A percentile compares a stretch with the other conserved stretches of the same genome.
Conservation (phyloP, 352 stramenopile genomes). For the Pythium biforme region DNA sequence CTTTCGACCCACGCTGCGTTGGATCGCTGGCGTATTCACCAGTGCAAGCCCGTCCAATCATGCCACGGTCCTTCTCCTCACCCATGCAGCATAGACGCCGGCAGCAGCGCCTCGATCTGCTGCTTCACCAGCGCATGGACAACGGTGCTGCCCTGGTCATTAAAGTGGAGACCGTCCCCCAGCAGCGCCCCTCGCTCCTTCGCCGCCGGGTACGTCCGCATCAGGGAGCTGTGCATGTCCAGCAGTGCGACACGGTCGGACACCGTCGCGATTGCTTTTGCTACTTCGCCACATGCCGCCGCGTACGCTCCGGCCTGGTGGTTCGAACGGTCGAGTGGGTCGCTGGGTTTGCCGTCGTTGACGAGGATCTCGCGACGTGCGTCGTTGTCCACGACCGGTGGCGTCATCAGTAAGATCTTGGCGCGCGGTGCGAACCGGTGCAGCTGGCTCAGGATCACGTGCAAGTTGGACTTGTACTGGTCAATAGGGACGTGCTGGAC, state of each 20-base stretch:
- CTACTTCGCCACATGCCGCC: neutral
- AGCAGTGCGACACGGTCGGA: neutral
- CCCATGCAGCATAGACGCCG: neutral
- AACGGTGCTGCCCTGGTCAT: neutral
- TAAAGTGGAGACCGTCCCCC: constrained; percentile 10
- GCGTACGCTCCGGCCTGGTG: neutral
- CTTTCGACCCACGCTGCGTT: no score
- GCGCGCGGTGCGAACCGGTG: neutral
- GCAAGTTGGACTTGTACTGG: constrained; percentile 39
- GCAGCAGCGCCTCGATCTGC: constrained; percentile 1
- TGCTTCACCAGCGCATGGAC: constrained; percentile 2
- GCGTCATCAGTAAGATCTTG: constrained; percentile 10
- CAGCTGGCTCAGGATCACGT: constrained; percentile 11
- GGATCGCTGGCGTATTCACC: no score
- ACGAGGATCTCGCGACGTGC: constrained; percentile 2
- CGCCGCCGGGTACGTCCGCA: neutral
- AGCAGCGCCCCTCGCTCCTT: neutral
- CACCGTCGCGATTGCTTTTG: neutral
- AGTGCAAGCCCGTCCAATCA: no score
- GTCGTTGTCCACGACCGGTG: constrained; percentile 13
- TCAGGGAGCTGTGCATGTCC: constrained; percentile 6
- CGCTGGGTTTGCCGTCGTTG: neutral
- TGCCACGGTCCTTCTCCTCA: no score
- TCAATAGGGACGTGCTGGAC: constrained; percentile 48
- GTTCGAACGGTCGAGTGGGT: constrained; percentile 1